Percentiles rank a stretch among this genome's conserved stretches.
Evolutionary conservation across 768 basidiomycete species (phyloP).

Genomic region (Rhodotorula kratochvilovae): DNA sequence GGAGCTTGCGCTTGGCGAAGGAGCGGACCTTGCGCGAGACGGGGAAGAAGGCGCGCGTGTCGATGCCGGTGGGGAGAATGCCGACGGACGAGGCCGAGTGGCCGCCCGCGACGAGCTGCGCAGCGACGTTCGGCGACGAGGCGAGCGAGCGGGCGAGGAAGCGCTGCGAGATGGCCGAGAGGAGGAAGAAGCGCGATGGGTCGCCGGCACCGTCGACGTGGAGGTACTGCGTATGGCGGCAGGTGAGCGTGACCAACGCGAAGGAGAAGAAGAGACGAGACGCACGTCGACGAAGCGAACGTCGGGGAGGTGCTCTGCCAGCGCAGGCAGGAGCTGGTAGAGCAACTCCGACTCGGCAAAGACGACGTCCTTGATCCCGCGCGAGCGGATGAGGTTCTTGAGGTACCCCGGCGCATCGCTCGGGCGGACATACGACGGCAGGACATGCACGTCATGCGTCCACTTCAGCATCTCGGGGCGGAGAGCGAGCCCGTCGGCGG

Average conservation of each 20-base stretch:
- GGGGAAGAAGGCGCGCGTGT: constrained; percentile 13
- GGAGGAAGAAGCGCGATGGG: constrained; percentile 22
- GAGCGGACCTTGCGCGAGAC: constrained; percentile 1
- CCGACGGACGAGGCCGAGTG: constrained; percentile 15
- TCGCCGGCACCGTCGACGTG: constrained; percentile 28
- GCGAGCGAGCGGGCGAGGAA: constrained; percentile 33
- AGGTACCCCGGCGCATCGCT: constrained; percentile 32
- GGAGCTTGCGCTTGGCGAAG: constrained; percentile 14
- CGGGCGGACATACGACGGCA: constrained; percentile 33
- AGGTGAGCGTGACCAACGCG: too few species aligned
- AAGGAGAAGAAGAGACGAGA: background rate
- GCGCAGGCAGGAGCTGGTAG: constrained; percentile 23
- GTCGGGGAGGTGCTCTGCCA: constrained; percentile 27
- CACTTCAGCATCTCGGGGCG: constrained; percentile 30
- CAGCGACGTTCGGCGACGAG: constrained; percentile 20
- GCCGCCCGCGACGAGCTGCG: constrained; percentile 21
- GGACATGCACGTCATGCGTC: constrained; percentile 37
- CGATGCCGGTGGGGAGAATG: constrained; percentile 34
- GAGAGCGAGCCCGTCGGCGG: constrained; percentile 23
- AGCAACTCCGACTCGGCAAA: constrained; percentile 15
- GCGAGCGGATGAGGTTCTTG: constrained; percentile 23
- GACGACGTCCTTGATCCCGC: constrained; percentile 19
- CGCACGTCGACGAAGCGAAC: constrained; percentile 35
- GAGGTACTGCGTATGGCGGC: background rate
- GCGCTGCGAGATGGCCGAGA: constrained; percentile 31